Evolutionary conservation across 139 green algal genomes (phyloP).

Genomic region (Auxenochlorella pyrenoidosa): DNA sequence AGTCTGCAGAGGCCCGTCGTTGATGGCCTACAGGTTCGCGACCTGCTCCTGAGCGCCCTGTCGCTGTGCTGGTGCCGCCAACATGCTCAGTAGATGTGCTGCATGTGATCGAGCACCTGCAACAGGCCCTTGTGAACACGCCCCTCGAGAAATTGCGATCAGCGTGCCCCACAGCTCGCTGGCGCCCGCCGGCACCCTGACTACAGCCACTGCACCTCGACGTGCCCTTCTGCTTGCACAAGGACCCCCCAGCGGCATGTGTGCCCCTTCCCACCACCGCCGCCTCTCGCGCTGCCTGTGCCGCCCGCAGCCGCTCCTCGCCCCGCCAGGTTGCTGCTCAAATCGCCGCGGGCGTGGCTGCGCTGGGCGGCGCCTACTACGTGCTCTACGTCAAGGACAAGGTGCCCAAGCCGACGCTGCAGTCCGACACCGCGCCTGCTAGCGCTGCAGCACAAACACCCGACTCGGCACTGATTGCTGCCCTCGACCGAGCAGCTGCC

Average conservation of each 20-base stretch:
- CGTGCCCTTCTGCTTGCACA: not conserved
- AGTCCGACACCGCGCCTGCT: not conserved
- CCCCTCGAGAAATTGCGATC: no score
- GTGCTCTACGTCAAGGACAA: not conserved
- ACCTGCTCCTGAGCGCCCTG: no score
- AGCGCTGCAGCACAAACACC: not conserved
- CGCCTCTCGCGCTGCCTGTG: not conserved
- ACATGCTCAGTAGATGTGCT: not conserved
- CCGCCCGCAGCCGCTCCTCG: not conserved
- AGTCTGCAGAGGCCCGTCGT: not conserved
- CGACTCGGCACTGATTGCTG: not conserved
- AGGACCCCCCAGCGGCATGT: not conserved
- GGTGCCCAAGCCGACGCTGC: not conserved
- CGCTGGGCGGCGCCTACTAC: not conserved
- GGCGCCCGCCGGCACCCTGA: not conserved
- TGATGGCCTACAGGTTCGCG: not conserved
- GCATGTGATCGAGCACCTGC: not conserved
- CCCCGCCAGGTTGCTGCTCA: slow-evolving; percentile 13
- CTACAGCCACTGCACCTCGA: not conserved
- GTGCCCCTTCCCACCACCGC: not conserved
- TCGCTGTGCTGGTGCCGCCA: not conserved
- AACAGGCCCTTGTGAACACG: no score
- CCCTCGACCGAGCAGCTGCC: not conserved
- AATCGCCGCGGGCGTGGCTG: not conserved
- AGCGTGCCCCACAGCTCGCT: not conserved